These are phyloP conservation scores for Colletotrichum zoysiae DNA, from an alignment of 2,329 filamentous ascomycete species.

Conservation along the genomic window DNA sequence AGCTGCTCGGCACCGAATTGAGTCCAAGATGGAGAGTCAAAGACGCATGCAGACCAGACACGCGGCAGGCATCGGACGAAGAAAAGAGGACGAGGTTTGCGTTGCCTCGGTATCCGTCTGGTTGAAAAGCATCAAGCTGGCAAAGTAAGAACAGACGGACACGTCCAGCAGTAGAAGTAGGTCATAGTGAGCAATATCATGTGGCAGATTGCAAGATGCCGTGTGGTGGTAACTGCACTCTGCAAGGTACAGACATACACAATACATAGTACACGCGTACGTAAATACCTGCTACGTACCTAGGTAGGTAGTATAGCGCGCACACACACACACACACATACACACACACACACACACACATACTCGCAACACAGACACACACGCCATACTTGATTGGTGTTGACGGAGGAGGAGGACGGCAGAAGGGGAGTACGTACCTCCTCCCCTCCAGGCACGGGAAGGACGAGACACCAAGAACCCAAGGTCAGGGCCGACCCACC, in stretches of 20 bases:
- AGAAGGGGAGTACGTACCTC: neutral
- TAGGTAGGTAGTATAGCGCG: no score
- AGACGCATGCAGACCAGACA: neutral
- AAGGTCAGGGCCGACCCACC: conserved; percentile 25
- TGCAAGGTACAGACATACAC: conserved; percentile 2
- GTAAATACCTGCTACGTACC: no score
- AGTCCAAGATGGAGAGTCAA: neutral
- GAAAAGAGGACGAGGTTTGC: neutral
- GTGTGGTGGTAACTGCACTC: conserved; percentile 14
- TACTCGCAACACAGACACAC: conserved; percentile 10
- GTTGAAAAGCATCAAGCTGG: neutral
- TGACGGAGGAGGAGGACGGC: neutral
- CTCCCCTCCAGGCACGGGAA: neutral
- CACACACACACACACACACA: conserved; percentile 2
- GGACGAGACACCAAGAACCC: conserved; percentile 10
- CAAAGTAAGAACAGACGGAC: neutral
- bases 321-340: no score
- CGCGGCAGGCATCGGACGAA: conserved; percentile 1
- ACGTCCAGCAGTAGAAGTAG: neutral
- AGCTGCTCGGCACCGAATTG: conserved; percentile 12
- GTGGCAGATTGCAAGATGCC: neutral
- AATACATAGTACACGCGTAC: no score
- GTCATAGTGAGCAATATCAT: neutral
- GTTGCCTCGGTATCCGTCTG: neutral
- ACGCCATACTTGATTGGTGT: neutral